Evolutionary conservation across 345 rosid species (phyloP).

Genomic region (Melastoma malabathricum): DNA sequence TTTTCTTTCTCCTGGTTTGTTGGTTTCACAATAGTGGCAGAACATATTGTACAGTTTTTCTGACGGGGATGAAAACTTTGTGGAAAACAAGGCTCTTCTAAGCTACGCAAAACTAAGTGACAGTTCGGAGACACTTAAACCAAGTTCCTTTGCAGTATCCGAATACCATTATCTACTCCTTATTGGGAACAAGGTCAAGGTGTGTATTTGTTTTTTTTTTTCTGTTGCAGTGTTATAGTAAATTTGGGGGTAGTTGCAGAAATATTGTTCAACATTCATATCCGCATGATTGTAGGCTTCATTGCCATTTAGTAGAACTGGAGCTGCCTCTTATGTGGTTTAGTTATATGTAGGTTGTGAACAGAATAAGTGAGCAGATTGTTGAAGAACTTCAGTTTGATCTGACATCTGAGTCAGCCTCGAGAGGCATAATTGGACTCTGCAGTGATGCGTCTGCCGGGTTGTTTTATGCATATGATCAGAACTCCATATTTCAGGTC

Average conservation of each 20-base stretch:
- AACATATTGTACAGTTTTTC: constrained; percentile 41
- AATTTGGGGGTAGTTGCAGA: not conserved
- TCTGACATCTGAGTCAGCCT: constrained; percentile 65
- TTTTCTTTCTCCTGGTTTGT: too few species aligned
- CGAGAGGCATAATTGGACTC: constrained; percentile 85
- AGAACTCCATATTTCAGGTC: constrained; percentile 92
- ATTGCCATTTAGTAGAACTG: not conserved
- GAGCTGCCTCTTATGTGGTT: constrained; percentile 11
- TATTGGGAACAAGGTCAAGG: constrained; percentile 92
- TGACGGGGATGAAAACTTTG: constrained; percentile 88
- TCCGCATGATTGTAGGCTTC: constrained; percentile 2
- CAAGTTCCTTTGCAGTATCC: constrained; percentile 85
- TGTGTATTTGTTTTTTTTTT: constrained; percentile 19
- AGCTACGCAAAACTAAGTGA: constrained; percentile 64
- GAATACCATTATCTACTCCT: constrained; percentile 96
- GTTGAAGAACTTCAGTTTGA: constrained; percentile 98
- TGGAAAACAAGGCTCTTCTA: constrained; percentile 96
- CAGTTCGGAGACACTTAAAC: constrained; percentile 59
- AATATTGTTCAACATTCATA: not conserved
- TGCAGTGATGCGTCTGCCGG: constrained; percentile 98
- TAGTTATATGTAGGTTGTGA: constrained; percentile 57
- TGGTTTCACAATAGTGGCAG: constrained; percentile 2
- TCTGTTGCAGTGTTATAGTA: not conserved
- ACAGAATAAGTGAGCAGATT: constrained; percentile 92
- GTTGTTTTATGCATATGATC: constrained; percentile 92